These are phyloP conservation scores for Botrytis squamosa DNA, from an alignment of 2,329 filamentous ascomycete species.

Conservation along the genomic window DNA sequence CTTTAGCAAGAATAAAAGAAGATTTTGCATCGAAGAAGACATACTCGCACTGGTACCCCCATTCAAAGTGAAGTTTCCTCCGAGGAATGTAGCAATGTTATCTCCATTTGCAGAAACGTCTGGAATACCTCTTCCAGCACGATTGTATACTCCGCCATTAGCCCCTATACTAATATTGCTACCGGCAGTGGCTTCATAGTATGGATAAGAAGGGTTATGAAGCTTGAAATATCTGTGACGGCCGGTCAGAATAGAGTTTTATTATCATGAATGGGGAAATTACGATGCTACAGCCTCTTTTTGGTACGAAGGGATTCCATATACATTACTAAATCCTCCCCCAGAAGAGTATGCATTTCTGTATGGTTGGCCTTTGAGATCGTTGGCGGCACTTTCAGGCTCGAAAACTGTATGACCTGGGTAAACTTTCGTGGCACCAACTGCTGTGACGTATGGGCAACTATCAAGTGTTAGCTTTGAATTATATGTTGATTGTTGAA, in stretches of 20 bases:
- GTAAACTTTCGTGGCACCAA: conserved; percentile 51
- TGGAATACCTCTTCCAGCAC: conserved; percentile 48
- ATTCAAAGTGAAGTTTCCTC: conserved; percentile 1
- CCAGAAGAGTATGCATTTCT: conserved; percentile 62
- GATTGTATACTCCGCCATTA: conserved; percentile 48
- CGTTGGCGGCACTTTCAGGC: conserved; percentile 43
- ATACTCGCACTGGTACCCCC: conserved; percentile 21
- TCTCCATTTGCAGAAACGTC: conserved; percentile 48
- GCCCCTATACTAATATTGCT: conserved; percentile 36
- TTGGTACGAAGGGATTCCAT: conserved; percentile 50
- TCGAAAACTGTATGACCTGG: conserved; percentile 38
- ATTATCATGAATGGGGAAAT: not conserved
- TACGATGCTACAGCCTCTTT: conserved; percentile 31
- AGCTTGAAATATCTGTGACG: conserved; percentile 30
- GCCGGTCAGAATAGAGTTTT: not conserved
- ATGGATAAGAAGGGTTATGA: conserved; percentile 32
- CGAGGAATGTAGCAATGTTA: conserved; percentile 14
- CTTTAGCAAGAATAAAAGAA: conserved; percentile 29
- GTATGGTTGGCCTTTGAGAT: conserved; percentile 44
- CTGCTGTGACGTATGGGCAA: conserved; percentile 52
- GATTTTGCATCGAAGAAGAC: not conserved
- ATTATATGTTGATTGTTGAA: not conserved
- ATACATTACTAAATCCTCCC: conserved; percentile 65
- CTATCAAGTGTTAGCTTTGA: not conserved
- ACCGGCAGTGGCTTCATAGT: conserved; percentile 26